A percentile compares a stretch with the other conserved stretches of the same genome.
Evolutionary conservation across 352 stramenopile genomes (phyloP).

Genomic region (Phytophthora boehmeriae): DNA sequence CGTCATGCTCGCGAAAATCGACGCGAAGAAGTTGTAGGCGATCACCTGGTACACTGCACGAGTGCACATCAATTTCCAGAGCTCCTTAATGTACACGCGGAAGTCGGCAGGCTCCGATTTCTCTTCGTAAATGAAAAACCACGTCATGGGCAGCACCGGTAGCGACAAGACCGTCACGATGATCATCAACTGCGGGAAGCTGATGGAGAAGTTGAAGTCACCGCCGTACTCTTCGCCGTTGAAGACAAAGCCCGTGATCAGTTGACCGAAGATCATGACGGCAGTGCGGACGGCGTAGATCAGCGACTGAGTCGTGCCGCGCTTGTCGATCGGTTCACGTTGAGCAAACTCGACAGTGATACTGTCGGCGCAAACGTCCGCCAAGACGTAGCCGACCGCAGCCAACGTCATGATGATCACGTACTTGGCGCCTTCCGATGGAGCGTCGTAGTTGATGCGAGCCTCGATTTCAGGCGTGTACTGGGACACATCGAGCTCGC

Average conservation of each 20-base stretch:
- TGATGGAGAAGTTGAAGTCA: constrained; percentile 54
- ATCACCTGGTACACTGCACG: constrained; percentile 49
- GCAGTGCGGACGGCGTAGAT: constrained; percentile 55
- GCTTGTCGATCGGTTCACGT: constrained; percentile 46
- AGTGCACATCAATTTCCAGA: constrained; percentile 37
- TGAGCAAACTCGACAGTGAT: constrained; percentile 51
- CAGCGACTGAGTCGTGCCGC: constrained; percentile 44
- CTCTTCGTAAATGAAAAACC: constrained; percentile 41
- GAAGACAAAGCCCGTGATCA: constrained; percentile 50
- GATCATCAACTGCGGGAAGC: constrained; percentile 59
- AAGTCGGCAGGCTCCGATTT: constrained; percentile 28
- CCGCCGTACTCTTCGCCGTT: constrained; percentile 66
- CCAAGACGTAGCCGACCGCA: constrained; percentile 74
- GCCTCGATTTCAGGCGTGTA: constrained; percentile 33
- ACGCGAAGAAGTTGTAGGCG: constrained; percentile 38
- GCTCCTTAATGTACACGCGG: constrained; percentile 27
- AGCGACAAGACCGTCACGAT: constrained; percentile 33
- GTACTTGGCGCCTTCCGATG: constrained; percentile 51
- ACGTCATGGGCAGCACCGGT: constrained; percentile 37
- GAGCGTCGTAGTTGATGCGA: constrained; percentile 41
- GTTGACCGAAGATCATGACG: constrained; percentile 38
- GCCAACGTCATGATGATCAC: constrained; percentile 77
- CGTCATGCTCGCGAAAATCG: constrained; percentile 35
- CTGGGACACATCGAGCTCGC: constrained; percentile 17
- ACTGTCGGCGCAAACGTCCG: constrained; percentile 75